phyloP scores from a whole-genome alignment of 2,329 filamentous ascomycete genomes.

The Fusarium praegraminearum region DNA sequence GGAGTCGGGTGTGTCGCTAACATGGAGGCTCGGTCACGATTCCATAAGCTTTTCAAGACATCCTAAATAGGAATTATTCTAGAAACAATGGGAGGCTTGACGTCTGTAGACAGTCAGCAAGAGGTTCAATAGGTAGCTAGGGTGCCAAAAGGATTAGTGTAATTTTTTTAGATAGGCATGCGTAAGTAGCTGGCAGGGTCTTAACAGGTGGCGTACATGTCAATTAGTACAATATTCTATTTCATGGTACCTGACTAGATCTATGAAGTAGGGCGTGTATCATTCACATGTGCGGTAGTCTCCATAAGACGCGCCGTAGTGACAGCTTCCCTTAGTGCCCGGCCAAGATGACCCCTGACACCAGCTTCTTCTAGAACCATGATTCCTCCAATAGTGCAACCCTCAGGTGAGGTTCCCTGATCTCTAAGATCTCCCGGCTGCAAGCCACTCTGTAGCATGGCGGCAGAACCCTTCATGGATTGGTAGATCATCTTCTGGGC shows the following conservation, averaged over 20 bases:
- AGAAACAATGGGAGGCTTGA: accelerated
- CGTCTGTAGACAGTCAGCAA: background rate
- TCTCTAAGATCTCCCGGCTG: slow-evolving; percentile 69
- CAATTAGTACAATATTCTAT: background rate
- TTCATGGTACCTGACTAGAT: background rate
- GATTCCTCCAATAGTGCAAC: slow-evolving; percentile 70
- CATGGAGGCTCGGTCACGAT: slow-evolving; percentile 36
- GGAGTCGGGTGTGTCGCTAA: slow-evolving; percentile 49
- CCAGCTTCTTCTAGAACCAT: slow-evolving; percentile 70
- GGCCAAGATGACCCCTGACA: slow-evolving; percentile 59
- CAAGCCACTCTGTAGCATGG: slow-evolving; percentile 63
- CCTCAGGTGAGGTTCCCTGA: slow-evolving; percentile 69
- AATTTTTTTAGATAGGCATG: background rate
- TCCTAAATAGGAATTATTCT: background rate
- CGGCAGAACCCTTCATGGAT: slow-evolving; percentile 68
- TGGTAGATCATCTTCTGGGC: slow-evolving; percentile 71
- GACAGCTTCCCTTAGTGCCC: slow-evolving; percentile 60
- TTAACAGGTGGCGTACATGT: accelerated
- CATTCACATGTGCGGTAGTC: slow-evolving; percentile 55
- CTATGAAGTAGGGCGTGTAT: slow-evolving; percentile 48
- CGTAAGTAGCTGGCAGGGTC: background rate
- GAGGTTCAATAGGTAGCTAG: background rate
- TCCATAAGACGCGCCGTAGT: slow-evolving; percentile 60
- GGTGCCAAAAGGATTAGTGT: background rate
- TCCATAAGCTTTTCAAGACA: slow-evolving; percentile 27